Conservation (phyloP, 2,329 filamentous ascomycete genomes). For the Xylaria hypoxylon region DNA sequence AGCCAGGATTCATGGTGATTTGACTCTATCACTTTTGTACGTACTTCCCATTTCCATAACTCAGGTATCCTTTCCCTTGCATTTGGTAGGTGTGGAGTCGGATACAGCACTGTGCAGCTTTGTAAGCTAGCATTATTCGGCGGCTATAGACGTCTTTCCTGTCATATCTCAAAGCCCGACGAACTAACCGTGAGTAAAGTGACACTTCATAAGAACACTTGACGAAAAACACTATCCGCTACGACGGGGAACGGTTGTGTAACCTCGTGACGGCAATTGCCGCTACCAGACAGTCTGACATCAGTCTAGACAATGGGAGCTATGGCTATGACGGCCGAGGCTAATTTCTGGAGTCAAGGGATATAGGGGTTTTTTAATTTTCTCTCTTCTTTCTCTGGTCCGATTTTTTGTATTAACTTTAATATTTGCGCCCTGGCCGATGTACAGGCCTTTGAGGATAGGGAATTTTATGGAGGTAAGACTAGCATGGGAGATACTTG, state of each 20-base stretch:
- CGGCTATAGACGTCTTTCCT: background rate
- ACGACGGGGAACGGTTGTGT: slow-evolving; percentile 6
- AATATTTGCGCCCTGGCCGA: background rate
- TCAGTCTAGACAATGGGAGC: background rate
- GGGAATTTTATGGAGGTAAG: background rate
- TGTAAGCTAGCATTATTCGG: background rate
- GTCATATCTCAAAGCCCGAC: background rate
- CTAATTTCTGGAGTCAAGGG: background rate
- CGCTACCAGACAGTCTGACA: background rate
- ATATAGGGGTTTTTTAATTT: background rate
- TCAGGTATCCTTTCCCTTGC: slow-evolving; percentile 10
- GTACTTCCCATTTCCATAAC: slow-evolving; percentile 35
- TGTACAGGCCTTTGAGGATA: slow-evolving; percentile 5
- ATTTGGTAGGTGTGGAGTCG: background rate
- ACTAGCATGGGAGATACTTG: background rate
- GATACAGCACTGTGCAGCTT: background rate
- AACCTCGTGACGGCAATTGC: background rate
- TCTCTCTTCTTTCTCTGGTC: background rate
- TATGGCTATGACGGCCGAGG: background rate
- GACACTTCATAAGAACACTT: slow-evolving; percentile 29
- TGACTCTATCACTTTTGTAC: slow-evolving; percentile 62
- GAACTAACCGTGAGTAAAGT: slow-evolving; percentile 27
- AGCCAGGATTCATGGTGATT: slow-evolving; percentile 85
- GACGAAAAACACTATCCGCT: background rate
- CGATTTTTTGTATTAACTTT: background rate